Percentiles rank a stretch among this genome's conserved stretches.
Conservation (phyloP, 2,329 filamentous ascomycete species). For the Ophiosphaerella korrae region DNA sequence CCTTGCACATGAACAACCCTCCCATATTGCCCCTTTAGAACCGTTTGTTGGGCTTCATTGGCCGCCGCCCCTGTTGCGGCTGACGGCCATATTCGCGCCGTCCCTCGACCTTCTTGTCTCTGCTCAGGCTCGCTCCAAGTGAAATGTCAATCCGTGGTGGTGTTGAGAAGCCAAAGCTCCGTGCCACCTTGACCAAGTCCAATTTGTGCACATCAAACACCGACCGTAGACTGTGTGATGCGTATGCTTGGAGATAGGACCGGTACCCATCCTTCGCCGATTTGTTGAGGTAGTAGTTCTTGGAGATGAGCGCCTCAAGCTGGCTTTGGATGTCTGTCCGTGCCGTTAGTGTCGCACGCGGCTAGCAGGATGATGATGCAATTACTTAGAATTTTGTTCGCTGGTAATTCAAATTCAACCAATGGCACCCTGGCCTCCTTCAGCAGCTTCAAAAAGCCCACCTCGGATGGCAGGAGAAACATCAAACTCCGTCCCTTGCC, state of each 20-base stretch:
- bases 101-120: constrained; percentile 69
- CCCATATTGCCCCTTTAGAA: constrained; percentile 12
- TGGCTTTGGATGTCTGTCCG: constrained; percentile 66
- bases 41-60: constrained; percentile 55
- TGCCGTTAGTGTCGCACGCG: constrained; percentile 3
- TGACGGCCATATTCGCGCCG: constrained; percentile 79
- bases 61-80: constrained; percentile 63
- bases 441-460: constrained; percentile 89
- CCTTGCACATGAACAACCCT: constrained; percentile 12
- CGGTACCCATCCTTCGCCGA: constrained; percentile 76
- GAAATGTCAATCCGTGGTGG: constrained; percentile 81
- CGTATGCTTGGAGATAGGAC: constrained; percentile 93
- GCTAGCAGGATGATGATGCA: not conserved
- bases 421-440: constrained; percentile 91
- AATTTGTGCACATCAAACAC: constrained; percentile 85
- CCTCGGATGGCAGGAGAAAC: constrained; percentile 90
- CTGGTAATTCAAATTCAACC: constrained; percentile 93
- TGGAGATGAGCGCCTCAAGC: constrained; percentile 88
- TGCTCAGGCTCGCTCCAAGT: constrained; percentile 75
- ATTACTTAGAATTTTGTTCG: constrained; percentile 76
- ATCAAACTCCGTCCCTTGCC: constrained; percentile 87
- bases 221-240: constrained; percentile 80
- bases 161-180: constrained; percentile 78
- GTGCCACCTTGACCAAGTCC: constrained; percentile 82
- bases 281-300: constrained; percentile 98